Conservation (phyloP, 2,329 filamentous ascomycete genomes). For the Fusarium gaditjirri region DNA sequence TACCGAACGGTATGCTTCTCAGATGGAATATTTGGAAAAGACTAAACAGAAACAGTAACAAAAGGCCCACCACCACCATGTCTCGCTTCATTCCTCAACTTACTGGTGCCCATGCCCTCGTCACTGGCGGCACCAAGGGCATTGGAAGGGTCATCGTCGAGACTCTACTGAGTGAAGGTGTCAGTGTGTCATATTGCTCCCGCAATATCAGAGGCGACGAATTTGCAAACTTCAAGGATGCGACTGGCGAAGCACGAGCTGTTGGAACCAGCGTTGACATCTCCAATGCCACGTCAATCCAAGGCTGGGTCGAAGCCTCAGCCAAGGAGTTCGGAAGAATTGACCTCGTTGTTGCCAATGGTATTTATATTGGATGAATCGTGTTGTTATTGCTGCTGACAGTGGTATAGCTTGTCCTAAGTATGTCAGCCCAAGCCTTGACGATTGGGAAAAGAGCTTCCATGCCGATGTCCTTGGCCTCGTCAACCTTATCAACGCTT, state of each 20-base stretch:
- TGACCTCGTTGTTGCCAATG: slow-evolving; percentile 12
- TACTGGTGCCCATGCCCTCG: not conserved
- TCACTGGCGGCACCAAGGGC: slow-evolving; percentile 37
- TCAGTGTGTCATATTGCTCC: slow-evolving; percentile 44
- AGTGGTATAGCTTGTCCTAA: slow-evolving; percentile 18
- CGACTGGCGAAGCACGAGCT: slow-evolving; percentile 17
- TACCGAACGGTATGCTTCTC: not conserved
- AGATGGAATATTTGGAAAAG: not conserved
- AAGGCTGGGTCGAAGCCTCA: not conserved
- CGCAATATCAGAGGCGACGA: slow-evolving; percentile 34
- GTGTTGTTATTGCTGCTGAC: fast-evolving
- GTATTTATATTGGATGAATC: not conserved
- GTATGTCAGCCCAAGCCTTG: slow-evolving; percentile 4
- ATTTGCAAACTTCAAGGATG: slow-evolving; percentile 26
- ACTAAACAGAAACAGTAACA: not conserved
- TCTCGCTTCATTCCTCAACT: slow-evolving; percentile 20
- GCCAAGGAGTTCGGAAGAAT: slow-evolving; percentile 10
- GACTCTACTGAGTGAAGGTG: slow-evolving; percentile 37
- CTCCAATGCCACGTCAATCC: slow-evolving; percentile 4
- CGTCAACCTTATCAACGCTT: slow-evolving; percentile 33
- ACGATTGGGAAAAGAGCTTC: slow-evolving; percentile 42
- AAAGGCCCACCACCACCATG: not conserved
- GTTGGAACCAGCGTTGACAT: slow-evolving; percentile 41
- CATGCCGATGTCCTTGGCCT: slow-evolving; percentile 41
- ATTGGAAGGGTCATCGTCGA: slow-evolving; percentile 41